Percentiles rank a stretch among this genome's conserved stretches.
These are phyloP conservation scores for Nemania serpens DNA, from an alignment of 2,329 filamentous ascomycete genomes.

Conservation along the genomic window DNA sequence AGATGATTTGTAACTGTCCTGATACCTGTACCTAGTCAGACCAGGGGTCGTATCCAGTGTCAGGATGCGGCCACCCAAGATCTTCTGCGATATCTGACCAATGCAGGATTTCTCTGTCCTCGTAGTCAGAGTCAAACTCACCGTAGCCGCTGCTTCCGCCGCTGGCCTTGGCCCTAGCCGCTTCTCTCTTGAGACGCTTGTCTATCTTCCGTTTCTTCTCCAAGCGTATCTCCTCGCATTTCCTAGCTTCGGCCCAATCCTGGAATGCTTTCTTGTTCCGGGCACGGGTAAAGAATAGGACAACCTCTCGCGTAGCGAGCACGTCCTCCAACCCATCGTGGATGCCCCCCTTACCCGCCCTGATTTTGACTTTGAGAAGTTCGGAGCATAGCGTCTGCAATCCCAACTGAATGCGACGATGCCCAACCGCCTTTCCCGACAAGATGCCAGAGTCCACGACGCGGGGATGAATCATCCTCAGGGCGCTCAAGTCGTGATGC, in stretches of 20 bases:
- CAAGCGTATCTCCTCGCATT: not conserved
- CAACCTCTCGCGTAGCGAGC: constrained; percentile 1
- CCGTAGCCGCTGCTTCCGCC: not conserved
- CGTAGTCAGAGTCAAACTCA: not conserved
- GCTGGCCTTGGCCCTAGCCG: not conserved
- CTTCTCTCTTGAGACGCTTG: not conserved
- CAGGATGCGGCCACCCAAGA: constrained; percentile 7
- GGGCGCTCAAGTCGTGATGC: not conserved
- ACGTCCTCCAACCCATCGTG: constrained; percentile 7
- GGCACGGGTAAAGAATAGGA: constrained; percentile 7
- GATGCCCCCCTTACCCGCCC: not conserved
- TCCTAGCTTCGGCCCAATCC: not conserved
- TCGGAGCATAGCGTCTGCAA: not conserved
- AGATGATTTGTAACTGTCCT: no score
- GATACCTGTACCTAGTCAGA: not conserved
- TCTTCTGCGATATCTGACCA: constrained; percentile 13
- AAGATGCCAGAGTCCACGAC: constrained; percentile 4
- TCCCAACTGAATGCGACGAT: not conserved
- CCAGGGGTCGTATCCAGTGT: constrained; percentile 11
- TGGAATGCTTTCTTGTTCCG: not conserved
- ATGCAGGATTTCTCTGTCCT: constrained; percentile 2
- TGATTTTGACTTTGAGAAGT: not conserved
- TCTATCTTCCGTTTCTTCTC: not conserved
- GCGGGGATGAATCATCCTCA: constrained; percentile 12
- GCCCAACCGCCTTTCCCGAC: not conserved